Base-by-base conservation (phyloP, 345 rosid species). In the Syzygium jambos region DNA sequence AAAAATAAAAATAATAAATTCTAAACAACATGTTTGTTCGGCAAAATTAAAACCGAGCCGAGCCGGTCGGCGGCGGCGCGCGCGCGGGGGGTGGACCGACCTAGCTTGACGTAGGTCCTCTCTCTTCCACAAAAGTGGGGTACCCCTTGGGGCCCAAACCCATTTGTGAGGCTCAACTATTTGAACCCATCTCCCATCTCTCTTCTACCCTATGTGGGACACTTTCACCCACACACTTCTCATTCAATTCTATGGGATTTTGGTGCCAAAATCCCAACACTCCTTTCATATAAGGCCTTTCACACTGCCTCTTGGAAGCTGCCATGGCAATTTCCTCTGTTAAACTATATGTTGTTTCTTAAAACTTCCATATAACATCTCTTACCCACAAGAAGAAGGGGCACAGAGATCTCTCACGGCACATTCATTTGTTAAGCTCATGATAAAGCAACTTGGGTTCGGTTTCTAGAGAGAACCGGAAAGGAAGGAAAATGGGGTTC, bases 161-260 rank as follows among this genome's bases (percentile, higher is more conserved):
- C n/a, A n/a, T n/a, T n/a, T n/a, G n/a, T n/a, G n/a, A n/a, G n/a
- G n/a, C n/a, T n/a, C n/a, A n/a, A n/a, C n/a, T n/a, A n/a, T n/a
- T n/a, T n/a, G n/a, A n/a, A n/a, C n/a, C n/a, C n/a, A n/a, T n/a
- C n/a, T n/a, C n/a, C n/a, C n/a, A n/a, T n/a, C n/a, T n/a, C n/a
- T n/a, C n/a, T n/a, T n/a, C n/a, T n/a, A n/a, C n/a, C n/a, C n/a
- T n/a, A n/a, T n/a, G n/a, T n/a, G n/a, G n/a, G n/a, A n/a, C n/a
- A n/a, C n/a, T n/a, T n/a, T n/a, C n/a, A n/a, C n/a, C n/a, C n/a
- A n/a, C n/a, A n/a, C n/a, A n/a, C n/a, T n/a, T n/a, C n/a, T n/a
- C 38, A 3, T 3, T 3, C 3, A 3, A 34, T 2, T 34, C 3
- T 34, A 3, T 2, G 3, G 3, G 3, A 34, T 34, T 34, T 34